phyloP scores from a whole-genome alignment of 371 early-diverging fungal species.

The Entomophthora muscae region DNA sequence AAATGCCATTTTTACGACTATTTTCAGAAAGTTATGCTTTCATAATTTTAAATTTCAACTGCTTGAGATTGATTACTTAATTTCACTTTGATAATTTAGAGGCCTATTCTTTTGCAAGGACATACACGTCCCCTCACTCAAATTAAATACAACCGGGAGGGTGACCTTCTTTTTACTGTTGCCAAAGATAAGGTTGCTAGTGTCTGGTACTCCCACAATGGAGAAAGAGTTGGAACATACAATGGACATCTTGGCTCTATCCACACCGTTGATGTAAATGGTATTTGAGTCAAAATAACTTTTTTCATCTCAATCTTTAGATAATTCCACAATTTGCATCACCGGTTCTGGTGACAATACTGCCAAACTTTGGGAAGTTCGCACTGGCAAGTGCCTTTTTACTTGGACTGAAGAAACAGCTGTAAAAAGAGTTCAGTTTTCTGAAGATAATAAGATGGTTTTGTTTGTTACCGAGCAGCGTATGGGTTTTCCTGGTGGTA shows the following conservation, averaged over 20 bases:
- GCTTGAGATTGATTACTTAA: too few species aligned
- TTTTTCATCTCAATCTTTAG: not conserved
- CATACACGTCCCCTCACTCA: conserved; percentile 96
- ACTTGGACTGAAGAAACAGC: conserved; percentile 81
- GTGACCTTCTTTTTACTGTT: conserved; percentile 95
- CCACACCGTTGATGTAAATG: conserved; percentile 84
- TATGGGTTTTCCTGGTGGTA: conserved; percentile 79
- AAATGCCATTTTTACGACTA: too few species aligned
- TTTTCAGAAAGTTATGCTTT: too few species aligned
- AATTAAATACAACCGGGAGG: conserved; percentile 97
- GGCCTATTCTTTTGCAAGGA: conserved; percentile 90
- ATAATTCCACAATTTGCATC: conserved; percentile 15
- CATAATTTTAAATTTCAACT: not conserved
- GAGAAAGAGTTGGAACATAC: conserved; percentile 93
- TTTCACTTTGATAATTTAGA: conserved; percentile 33
- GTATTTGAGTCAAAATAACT: conserved; percentile 20
- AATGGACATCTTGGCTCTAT: conserved; percentile 91
- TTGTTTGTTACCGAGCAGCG: conserved; percentile 89
- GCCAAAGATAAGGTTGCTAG: conserved; percentile 88
- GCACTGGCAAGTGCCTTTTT: conserved; percentile 78
- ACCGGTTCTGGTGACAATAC: conserved; percentile 95
- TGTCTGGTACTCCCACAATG: conserved; percentile 94
- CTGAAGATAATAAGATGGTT: conserved; percentile 67
- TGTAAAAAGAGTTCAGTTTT: conserved; percentile 84
- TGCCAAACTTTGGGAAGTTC: conserved; percentile 87